Evolutionary conservation across 2,329 filamentous ascomycete species (phyloP), one percentile per base, ranked within the genome.

Genomic region (Fusarium lateritium): DNA sequence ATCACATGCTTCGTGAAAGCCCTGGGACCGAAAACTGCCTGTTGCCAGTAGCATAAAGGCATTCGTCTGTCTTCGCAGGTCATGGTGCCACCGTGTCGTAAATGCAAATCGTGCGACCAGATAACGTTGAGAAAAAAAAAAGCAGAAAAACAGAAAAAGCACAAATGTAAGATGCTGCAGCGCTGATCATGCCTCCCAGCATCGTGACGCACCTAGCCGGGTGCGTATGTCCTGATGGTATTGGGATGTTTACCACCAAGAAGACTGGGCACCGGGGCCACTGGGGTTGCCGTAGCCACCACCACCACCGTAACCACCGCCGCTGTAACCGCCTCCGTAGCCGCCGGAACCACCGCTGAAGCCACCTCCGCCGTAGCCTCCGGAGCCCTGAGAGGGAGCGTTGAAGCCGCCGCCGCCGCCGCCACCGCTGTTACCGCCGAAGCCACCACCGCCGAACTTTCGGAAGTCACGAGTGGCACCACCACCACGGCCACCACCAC

Each of bases 391-490:
- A 33, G 77, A 71, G 31, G 65, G 61, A 57, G 76, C 76, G 34
- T 73, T 70, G 43, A 68, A 75, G 53, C 79, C 79, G 53, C 78
- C 77, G 55, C 75, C 77, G 55, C 75, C 76, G 70, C 84, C 83
- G 66, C 84, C 82, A 61, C 80, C 78, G 68, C 79, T 77, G 65
- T 77, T 77, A 44, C 80, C 81, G 55, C 82, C 81, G 57, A 79
- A 79, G 54, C 80, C 84, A 58, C 86, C 84, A 40, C 88, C 90
- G 59, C 88, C 90, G 66, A 88, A 89, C 81, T 94, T 94, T 83
- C 96, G 94, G 86, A 96, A 94, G 80, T 98, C 96, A 78, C 94
- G 94, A 81, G 91, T 97, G 75, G 91, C 85, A 77, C 81, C 82
- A 50, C 92, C 90, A 63, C 94, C 91, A 67, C 92, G 87, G 68